Evolutionary conservation across 768 basidiomycete genomes (phyloP).

Genomic region (Sporobolomyces roseus): DNA sequence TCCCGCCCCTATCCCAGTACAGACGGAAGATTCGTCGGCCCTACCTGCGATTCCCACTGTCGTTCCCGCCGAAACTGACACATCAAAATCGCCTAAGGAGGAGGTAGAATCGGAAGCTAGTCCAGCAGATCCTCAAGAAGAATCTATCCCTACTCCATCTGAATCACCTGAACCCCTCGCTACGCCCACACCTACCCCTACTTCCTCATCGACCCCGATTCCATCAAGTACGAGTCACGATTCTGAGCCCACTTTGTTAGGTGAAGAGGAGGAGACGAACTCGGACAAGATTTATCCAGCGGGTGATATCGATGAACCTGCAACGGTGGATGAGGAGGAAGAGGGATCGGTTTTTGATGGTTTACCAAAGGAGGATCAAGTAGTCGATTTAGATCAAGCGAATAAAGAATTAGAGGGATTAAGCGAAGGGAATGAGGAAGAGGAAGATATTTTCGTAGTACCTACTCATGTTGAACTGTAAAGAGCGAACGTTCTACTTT

Average conservation of each 20-base stretch:
- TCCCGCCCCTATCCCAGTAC: not conserved
- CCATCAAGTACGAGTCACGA: no score
- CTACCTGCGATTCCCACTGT: not conserved
- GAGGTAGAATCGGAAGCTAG: not conserved
- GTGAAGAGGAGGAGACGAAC: not conserved
- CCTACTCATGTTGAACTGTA: not conserved
- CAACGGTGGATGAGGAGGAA: not conserved
- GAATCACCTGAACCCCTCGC: no score
- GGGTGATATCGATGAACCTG: not conserved
- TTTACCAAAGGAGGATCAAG: not conserved
- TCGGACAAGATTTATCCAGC: not conserved
- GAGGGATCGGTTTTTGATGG: not conserved
- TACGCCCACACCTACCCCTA: no score
- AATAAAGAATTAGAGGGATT: not conserved
- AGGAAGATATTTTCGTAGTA: not conserved
- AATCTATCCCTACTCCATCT: not conserved
- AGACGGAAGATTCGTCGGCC: not conserved
- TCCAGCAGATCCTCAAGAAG: not conserved
- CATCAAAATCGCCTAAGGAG: not conserved
- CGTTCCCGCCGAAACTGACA: not conserved
- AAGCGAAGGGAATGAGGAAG: not conserved
- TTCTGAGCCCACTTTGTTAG: no score
- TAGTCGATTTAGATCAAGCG: not conserved
- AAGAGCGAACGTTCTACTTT: not conserved
- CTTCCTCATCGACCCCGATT: no score